phyloP scores from a whole-genome alignment of 2,329 filamentous ascomycete species.

The Chrysoporthe deuterocubensis region DNA sequence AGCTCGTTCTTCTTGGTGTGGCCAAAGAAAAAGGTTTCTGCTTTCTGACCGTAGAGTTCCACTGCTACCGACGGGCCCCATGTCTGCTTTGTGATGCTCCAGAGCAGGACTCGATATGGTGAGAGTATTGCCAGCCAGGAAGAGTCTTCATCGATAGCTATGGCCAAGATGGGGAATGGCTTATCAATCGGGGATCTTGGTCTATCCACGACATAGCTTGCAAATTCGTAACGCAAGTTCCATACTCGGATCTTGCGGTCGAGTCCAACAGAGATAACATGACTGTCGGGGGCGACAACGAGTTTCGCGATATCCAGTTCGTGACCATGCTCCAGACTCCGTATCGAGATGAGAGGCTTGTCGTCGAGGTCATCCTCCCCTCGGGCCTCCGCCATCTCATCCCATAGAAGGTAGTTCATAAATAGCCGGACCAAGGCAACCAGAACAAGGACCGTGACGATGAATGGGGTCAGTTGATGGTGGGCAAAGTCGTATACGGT shows the following conservation, averaged over 20 bases:
- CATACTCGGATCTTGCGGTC: conserved; percentile 72
- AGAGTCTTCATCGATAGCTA: conserved; percentile 67
- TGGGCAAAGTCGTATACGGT: conserved; percentile 70
- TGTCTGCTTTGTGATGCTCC: conserved; percentile 60
- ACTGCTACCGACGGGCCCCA: conserved; percentile 62
- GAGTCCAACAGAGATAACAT: conserved; percentile 70
- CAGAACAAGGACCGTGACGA: conserved; percentile 65
- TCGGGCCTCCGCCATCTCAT: conserved; percentile 55
- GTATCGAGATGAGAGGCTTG: conserved; percentile 60
- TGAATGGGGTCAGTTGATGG: conserved; percentile 61
- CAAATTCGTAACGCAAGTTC: conserved; percentile 55
- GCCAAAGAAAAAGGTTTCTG: conserved; percentile 68
- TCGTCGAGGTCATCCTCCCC: conserved; percentile 51
- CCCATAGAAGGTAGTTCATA: conserved; percentile 76
- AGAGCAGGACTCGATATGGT: conserved; percentile 61
- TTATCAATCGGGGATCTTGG: conserved; percentile 41
- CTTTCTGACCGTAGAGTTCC: conserved; percentile 61
- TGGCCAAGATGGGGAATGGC: conserved; percentile 64
- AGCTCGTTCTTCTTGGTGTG: conserved; percentile 41
- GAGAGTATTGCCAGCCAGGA: conserved; percentile 71
- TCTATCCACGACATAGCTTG: conserved; percentile 48
- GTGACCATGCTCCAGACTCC: conserved; percentile 66
- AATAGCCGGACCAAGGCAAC: conserved; percentile 69
- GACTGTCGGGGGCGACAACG: conserved; percentile 63
- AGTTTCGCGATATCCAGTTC: conserved; percentile 71